A percentile compares a stretch with the other conserved stretches of the same genome.
Conservation (phyloP, 345 rosid genomes). For the Arabis alpina region DNA sequence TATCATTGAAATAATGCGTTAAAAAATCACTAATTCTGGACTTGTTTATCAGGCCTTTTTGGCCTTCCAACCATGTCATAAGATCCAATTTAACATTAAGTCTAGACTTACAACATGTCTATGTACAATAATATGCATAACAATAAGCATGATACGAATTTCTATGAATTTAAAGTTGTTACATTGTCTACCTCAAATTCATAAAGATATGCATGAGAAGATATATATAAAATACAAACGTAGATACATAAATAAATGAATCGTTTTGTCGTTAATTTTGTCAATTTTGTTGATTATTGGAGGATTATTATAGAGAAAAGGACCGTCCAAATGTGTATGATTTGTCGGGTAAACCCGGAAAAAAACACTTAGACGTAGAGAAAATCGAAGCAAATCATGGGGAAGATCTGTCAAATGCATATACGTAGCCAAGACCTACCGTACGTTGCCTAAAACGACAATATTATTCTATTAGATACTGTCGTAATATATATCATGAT, state of each 20-base stretch:
- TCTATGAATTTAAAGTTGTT: conserved; percentile 23
- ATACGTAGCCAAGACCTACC: conserved; percentile 26
- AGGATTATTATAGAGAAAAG: conserved; percentile 8
- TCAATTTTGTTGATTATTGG: conserved; percentile 16
- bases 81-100: not conserved
- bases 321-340: conserved; percentile 13
- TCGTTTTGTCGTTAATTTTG: conserved; percentile 6
- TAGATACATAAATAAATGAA: not conserved
- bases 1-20: not conserved
- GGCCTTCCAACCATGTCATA: conserved; percentile 20
- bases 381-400: conserved; percentile 15
- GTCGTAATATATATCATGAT: not conserved
- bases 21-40: not conserved
- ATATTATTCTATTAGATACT: conserved; percentile 4
- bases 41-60: not conserved
- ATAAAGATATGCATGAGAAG: conserved; percentile 23
- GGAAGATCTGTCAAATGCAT: conserved; percentile 29
- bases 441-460: conserved; percentile 7
- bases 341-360: conserved; percentile 7
- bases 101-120: not conserved
- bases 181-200: conserved; percentile 5
- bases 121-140: conserved; percentile 4
- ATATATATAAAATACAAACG: conserved; percentile 19
- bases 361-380: conserved; percentile 18
- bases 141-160: not conserved